A percentile compares a stretch with the other conserved stretches of the same genome.
Conservation (phyloP, 495 filamentous ascomycete genomes). For the Gamarada debralockiae region DNA sequence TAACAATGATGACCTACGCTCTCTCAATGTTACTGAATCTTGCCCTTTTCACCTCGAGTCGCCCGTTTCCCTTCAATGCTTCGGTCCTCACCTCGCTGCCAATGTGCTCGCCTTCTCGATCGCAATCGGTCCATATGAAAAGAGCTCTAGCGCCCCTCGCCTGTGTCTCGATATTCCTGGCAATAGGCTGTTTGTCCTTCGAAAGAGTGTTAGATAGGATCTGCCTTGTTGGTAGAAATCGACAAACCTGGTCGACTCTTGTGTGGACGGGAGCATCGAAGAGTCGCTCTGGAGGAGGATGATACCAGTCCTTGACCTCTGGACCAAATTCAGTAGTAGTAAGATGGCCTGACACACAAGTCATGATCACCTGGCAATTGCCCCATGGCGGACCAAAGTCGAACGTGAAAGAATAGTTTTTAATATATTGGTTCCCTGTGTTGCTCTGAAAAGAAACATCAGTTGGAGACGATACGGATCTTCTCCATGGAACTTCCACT, state of each 20-base stretch:
- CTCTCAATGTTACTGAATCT: constrained; percentile 94
- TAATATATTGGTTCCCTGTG: constrained; percentile 71
- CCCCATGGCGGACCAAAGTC: constrained; percentile 82
- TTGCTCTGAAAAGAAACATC: constrained; percentile 39
- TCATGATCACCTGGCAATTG: constrained; percentile 81
- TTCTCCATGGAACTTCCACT: constrained; percentile 26
- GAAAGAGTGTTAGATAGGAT: neutral
- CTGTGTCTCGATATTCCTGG: constrained; percentile 76
- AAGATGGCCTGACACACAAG: constrained; percentile 84
- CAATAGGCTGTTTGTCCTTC: constrained; percentile 76
- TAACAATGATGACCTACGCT: constrained; percentile 55
- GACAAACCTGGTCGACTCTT: constrained; percentile 56
- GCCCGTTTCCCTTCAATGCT: constrained; percentile 66
- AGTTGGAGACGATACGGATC: constrained; percentile 23
- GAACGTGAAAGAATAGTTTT: constrained; percentile 92
- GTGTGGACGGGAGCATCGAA: constrained; percentile 79
- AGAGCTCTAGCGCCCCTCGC: constrained; percentile 66
- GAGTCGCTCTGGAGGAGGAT: constrained; percentile 70
- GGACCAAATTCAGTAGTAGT: constrained; percentile 66
- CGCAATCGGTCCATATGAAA: constrained; percentile 98
- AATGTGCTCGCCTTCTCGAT: constrained; percentile 96
- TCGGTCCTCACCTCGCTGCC: constrained; percentile 86
- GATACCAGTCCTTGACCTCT: constrained; percentile 67
- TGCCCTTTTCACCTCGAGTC: constrained; percentile 77
- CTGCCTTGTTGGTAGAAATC: neutral